Base-by-base conservation (phyloP, 495 filamentous ascomycete species). In the Wilcoxina mikolae region DNA sequence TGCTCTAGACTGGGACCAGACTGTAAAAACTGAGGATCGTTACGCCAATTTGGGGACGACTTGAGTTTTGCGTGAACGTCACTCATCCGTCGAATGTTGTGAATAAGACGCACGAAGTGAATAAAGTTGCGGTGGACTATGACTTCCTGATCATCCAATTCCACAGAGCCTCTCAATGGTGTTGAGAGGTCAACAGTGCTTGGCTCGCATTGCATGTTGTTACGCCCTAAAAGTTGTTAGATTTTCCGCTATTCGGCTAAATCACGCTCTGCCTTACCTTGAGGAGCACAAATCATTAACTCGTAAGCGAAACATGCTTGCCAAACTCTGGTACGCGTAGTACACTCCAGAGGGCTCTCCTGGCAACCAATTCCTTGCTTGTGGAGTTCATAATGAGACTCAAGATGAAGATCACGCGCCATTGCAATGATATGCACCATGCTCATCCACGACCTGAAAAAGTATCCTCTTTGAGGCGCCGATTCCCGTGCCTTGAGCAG, bases 381-480 rank as follows among this genome's bases (percentile, higher is more conserved):
- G 68, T 98, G 91, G 38, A 76, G 74, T 39, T 79, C 79, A 59
- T 79, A 78, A 69, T 98, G 91, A 64, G 93, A 87, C 64, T 95
- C 81, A 5, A 98, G 73, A 39, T 87, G 88, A 51, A 98, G 73
- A 65, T 98, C 91, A 60, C 93, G 88, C 41, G 81, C 87, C 85
- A 98, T 93, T 10, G 86, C 81, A 22, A 95, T 81, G 52, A 89
- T 82, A 39, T 85, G 87, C 51, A 94, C 89, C 44, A 95, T 80
- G 4, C 85, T 93, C 78, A 95, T 95, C 91, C 91, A 98, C 10
- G 91, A 98, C 23, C 91, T 79, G 65, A 89, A 96, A 68, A 91
- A 98, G 67, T 98, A 98, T 1, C 91, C 91, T 61, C 87, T 81
- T 65, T 91, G 91, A 1, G 93, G 93, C 10, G 83, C 78, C 27